Conservation (phyloP, 177 flowering plant genomes). For the Vitis hybrid region DNA sequence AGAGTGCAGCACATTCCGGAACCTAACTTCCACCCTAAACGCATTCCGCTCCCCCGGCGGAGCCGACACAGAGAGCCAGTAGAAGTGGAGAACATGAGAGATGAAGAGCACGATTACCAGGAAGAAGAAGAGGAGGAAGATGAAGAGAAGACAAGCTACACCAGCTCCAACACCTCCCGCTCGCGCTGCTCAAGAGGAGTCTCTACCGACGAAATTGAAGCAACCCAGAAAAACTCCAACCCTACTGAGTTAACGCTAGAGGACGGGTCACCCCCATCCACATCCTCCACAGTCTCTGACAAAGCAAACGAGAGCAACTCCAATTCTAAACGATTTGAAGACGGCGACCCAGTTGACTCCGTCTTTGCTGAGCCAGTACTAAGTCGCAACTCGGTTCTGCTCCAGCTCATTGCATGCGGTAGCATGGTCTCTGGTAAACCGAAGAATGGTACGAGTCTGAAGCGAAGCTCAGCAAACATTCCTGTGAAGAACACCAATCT, state of each 20-base stretch:
- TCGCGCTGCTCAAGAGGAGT: conserved; percentile 64
- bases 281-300: conserved; percentile 42
- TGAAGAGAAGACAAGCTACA: conserved; percentile 30
- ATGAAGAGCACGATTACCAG: conserved; percentile 13
- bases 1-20: conserved; percentile 26
- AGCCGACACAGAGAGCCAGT: conserved; percentile 12
- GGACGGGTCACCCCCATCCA: conserved; percentile 24
- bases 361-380: conserved; percentile 16
- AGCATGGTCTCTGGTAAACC: conserved; percentile 34
- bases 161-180: conserved; percentile 36
- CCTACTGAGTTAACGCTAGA: conserved; percentile 20
- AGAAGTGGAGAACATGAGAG: neutral
- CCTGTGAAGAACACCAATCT: conserved; percentile 21
- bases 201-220: conserved; percentile 53
- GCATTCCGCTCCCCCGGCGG: conserved; percentile 10
- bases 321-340: conserved; percentile 32
- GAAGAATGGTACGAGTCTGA: conserved; percentile 16
- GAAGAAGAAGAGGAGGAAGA: conserved; percentile 34
- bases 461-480: neutral
- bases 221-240: conserved; percentile 11
- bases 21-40: conserved; percentile 24
- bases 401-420: conserved; percentile 81
- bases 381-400: conserved; percentile 56
- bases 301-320: conserved; percentile 19
- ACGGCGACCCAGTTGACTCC: conserved; percentile 22